Base-by-base conservation (phyloP, 352 stramenopile species). In the Peronospora belbahrii region DNA sequence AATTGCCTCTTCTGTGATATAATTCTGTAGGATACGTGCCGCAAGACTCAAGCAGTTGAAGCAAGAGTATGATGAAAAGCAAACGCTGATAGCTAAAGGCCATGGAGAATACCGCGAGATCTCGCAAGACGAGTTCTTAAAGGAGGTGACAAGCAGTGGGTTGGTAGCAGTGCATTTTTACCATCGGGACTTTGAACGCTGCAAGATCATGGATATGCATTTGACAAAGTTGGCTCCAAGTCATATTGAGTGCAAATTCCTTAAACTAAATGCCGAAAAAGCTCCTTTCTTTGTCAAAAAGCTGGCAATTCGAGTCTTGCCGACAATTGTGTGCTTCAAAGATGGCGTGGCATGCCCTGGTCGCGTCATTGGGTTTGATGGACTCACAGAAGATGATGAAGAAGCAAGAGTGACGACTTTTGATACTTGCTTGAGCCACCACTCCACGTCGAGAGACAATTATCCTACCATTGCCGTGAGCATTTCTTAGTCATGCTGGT, bases 121-220 rank as follows among this genome's bases (percentile, higher is more conserved):
- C 61, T 24, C 56, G 9, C 91, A 98, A 65, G 94, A 98, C 62
- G 95, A 97, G 54, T 98, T 98, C 62, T 61, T 98, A 4, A 71
- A 85, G 3, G 89, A 98, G 69, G 95, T 97, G 5, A 97, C 92
- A 9, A 65, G 59, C 7, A 88, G 69, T 43, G 68, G 73, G 23
- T 67, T 82, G 39, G 92, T 82, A 24, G 74, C 96, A 2, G 81
- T 97, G 25, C 92, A 98, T 50, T 98, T 97, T 48, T 98, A 96
- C 70, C 94, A 98, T 64, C 78, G 93, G 22, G 95, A 98, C 50
- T 98, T 98, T 72, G 85, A 97, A 67, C 74, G 85, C 18, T 98
- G 93, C 72, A 97, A 97, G 68, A 94, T 99, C 58, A 97, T 98
- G 89, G 93, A 98, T 65, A 96, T 86, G 71, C 81, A 93, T 54